Conservation (phyloP, 768 basidiomycete genomes). For the Boletus pseudo-olivaceus region DNA sequence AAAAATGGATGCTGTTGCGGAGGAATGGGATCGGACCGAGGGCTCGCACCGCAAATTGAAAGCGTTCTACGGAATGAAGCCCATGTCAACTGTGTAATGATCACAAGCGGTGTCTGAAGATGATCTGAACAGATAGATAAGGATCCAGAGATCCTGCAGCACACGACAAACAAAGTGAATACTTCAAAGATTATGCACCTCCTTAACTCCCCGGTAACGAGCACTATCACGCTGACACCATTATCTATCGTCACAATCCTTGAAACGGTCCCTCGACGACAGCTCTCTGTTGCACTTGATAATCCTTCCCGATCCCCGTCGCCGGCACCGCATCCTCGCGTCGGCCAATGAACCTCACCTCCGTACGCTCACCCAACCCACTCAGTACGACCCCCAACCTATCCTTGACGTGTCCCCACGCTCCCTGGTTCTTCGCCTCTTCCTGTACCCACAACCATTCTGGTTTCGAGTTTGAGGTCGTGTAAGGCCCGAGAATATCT, state of each 20-base stretch:
- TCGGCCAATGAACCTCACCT: conserved; percentile 61
- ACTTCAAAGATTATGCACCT: too few relatives aligned
- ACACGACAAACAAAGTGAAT: too few relatives aligned
- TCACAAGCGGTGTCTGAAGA: too few relatives aligned
- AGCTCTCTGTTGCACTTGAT: conserved; percentile 59
- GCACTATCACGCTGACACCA: background rate
- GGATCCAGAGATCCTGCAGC: background rate
- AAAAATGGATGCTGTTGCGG: conserved; percentile 13
- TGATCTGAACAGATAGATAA: too few relatives aligned
- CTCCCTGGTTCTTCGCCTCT: conserved; percentile 86
- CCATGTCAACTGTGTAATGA: background rate
- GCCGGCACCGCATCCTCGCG: conserved; percentile 71
- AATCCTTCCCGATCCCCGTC: conserved; percentile 69
- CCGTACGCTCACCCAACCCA: too few relatives aligned
- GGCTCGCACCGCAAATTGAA: conserved; percentile 7
- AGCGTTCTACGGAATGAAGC: conserved; percentile 8
- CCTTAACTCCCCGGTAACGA: too few relatives aligned
- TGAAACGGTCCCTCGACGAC: conserved; percentile 60
- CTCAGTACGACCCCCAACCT: conserved; percentile 54
- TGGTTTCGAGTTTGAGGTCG: conserved; percentile 35
- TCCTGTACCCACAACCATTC: conserved; percentile 72
- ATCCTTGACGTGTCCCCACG: conserved; percentile 61
- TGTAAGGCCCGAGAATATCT: conserved; percentile 45
- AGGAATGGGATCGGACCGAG: conserved; percentile 19
- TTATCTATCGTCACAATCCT: conserved; percentile 31